Percentiles rank a stretch among this genome's conserved stretches.
Conservation (phyloP, 768 basidiomycete species). For the Pleurotus ostreatus region DNA sequence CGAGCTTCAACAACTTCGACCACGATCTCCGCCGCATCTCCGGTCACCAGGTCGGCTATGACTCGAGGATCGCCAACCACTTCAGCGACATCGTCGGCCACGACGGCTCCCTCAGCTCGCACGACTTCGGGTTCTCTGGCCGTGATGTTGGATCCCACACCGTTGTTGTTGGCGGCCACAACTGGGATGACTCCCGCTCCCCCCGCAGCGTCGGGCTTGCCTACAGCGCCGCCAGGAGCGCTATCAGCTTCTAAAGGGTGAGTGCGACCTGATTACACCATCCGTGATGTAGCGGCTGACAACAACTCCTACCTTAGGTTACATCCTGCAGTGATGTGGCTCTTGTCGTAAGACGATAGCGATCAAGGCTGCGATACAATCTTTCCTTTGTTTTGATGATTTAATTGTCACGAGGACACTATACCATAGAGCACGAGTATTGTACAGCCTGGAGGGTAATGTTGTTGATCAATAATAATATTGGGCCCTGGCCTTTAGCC, state of each 20-base stretch:
- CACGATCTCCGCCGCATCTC: conserved; percentile 26
- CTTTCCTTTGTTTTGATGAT: background rate
- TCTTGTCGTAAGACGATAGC: background rate
- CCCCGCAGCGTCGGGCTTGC: conserved; percentile 20
- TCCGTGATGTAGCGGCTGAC: background rate
- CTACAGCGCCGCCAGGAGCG: conserved; percentile 14
- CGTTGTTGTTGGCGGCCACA: conserved; percentile 20
- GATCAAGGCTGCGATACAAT: background rate
- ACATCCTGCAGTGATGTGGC: conserved; percentile 6
- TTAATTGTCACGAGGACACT: conserved; percentile 5
- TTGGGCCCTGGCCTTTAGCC: background rate
- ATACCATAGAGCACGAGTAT: background rate
- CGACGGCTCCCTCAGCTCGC: conserved; percentile 24
- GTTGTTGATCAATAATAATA: conserved; percentile 7
- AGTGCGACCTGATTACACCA: background rate
- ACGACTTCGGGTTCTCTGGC: conserved; percentile 30
- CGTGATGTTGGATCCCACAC: conserved; percentile 23
- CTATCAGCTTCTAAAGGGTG: background rate
- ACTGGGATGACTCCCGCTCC: conserved; percentile 24
- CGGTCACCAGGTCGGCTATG: conserved; percentile 28
- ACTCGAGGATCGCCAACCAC: conserved; percentile 24
- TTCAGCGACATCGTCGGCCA: conserved; percentile 22
- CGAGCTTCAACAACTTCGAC: conserved; percentile 23
- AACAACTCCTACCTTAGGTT: background rate
- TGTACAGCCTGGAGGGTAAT: conserved; percentile 1